Base-by-base conservation (phyloP, 1,284 basidiomycete genomes). In the Apiotrichum sp. region DNA sequence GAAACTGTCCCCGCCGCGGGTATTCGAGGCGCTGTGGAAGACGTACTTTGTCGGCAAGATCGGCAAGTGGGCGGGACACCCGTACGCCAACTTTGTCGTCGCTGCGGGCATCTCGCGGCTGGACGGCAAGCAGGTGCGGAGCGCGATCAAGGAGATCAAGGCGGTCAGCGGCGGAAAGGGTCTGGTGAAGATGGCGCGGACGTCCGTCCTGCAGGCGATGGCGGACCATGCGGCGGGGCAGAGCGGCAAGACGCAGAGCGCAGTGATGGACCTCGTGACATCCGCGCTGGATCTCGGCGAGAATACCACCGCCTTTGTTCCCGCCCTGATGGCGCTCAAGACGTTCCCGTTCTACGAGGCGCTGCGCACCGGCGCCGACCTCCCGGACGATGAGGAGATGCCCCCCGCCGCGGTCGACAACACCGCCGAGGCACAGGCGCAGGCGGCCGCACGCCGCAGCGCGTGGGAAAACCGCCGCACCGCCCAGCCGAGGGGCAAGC, bases 41-140 rank as follows among this genome's bases (percentile, higher is more conserved):
- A 80, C 81, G 0, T 93, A 95, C 74, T 87, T 97, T 68, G 72
- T 77, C 29, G 74, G 83, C 29, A 88, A 86, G 63, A 77, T 93
- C 42, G 75, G 81, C 6, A 83, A 86, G 59, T 78, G 95, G 32
- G 84, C 87, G 4, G 77, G 80, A 10, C 93, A 97, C 73, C 90
- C 92, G 1, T 88, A 92, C 3, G 89, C 88, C 29, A 96, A 96
- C 70, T 97, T 91, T 66, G 90, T 95, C 14, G 80, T 92, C 5
- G 87, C 90, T 0, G 87, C 84, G 67, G 87, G 85, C 0, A 62
- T 93, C 13, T 81, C 82, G 50, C 79, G 88, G 41, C 71, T 85
- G 16, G 79, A 80, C 34, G 74, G 72, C 6, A 74, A 77, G 5
- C 82, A 86, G 58, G 70, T 95, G n/a, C 67, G 72, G 4, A 79